A percentile compares a stretch with the other conserved stretches of the same genome.
Evolutionary conservation across 2,329 filamentous ascomycete species (phyloP).

Genomic region (Fusarium avenaceum): DNA sequence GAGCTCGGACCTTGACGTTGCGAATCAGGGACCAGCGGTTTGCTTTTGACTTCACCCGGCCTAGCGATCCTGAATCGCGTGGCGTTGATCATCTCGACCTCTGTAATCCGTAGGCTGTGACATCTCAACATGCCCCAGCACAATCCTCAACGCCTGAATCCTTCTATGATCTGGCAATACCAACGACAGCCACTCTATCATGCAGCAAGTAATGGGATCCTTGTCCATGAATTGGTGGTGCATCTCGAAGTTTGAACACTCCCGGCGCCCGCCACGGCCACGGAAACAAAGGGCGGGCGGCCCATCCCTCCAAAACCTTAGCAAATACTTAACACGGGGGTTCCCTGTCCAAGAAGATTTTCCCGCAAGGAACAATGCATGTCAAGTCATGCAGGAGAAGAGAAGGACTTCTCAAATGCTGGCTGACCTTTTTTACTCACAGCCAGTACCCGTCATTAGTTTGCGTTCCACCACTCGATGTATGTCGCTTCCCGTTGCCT

Average conservation of each 20-base stretch:
- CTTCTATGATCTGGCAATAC: constrained; percentile 17
- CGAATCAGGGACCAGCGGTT: constrained; percentile 38
- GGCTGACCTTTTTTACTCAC: constrained; percentile 2
- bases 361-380: constrained; percentile 43
- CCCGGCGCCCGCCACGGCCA: constrained; percentile 28
- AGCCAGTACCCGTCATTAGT: constrained; percentile 28
- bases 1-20: constrained; percentile 34
- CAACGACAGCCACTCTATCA: constrained; percentile 15
- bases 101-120: background rate
- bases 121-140: background rate
- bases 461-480: constrained; percentile 35
- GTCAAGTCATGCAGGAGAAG: constrained; percentile 43
- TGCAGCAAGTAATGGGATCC: constrained; percentile 33
- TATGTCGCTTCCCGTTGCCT: constrained; percentile 40
- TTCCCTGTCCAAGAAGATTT: constrained; percentile 30
- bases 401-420: constrained; percentile 21
- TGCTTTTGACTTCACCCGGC: constrained; percentile 35
- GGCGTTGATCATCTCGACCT: constrained; percentile 20
- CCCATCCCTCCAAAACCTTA: constrained; percentile 28
- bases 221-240: constrained; percentile 35
- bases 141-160: background rate
- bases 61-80: constrained; percentile 42
- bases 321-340: constrained; percentile 26
- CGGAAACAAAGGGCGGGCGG: constrained; percentile 34
- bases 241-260: constrained; percentile 28